Conservation (phyloP, 768 basidiomycete species). For the Boletus rex-veris region DNA sequence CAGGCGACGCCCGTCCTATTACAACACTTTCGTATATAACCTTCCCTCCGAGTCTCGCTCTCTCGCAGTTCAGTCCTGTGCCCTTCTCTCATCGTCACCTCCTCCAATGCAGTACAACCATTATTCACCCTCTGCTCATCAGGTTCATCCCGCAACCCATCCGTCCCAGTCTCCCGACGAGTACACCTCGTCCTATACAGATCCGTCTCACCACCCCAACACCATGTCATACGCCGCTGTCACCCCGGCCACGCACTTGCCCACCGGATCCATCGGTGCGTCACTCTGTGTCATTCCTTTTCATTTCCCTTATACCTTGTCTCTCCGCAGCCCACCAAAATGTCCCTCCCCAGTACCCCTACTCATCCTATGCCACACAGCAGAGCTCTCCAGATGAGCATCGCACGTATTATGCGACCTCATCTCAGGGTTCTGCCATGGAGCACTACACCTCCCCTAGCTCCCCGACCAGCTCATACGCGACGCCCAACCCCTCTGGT, state of each 20-base stretch:
- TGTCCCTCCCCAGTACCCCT: conserved; percentile 16
- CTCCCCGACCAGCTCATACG: conserved; percentile 21
- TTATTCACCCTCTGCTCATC: conserved; percentile 21
- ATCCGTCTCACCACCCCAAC: conserved; percentile 21
- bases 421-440: conserved; percentile 13
- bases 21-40: conserved; percentile 36
- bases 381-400: conserved; percentile 17
- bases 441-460: conserved; percentile 23
- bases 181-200: conserved; percentile 20
- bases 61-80: conserved; percentile 7
- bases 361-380: conserved; percentile 20
- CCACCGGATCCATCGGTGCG: conserved; percentile 28
- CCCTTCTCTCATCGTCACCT: background rate
- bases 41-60: conserved; percentile 10
- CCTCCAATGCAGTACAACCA: conserved; percentile 29
- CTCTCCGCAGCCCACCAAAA: conserved; percentile 20
- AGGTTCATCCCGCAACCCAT: conserved; percentile 16
- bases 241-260: conserved; percentile 16
- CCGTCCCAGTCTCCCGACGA: conserved; percentile 21
- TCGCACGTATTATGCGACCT: conserved; percentile 24
- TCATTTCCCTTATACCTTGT: conserved; percentile 6
- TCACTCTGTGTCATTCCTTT: conserved; percentile 10
- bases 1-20: conserved; percentile 35
- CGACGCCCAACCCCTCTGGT: conserved; percentile 14
- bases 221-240: conserved; percentile 26